These are phyloP conservation scores for Pseudogymnoascus verrucosus DNA, from an alignment of 2,329 filamentous ascomycete species.

Conservation along the genomic window DNA sequence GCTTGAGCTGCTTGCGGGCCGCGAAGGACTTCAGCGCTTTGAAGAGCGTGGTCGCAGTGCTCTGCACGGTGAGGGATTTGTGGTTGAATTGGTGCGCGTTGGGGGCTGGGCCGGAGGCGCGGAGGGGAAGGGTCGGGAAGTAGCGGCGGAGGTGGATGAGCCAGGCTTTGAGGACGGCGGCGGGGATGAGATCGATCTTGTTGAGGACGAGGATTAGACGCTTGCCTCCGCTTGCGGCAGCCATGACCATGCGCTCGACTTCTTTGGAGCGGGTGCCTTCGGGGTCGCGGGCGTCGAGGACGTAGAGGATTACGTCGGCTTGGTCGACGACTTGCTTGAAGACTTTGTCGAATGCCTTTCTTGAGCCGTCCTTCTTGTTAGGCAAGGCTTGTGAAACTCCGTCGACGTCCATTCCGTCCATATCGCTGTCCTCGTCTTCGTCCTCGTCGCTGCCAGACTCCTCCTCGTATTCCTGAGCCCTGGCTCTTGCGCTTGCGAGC, in stretches of 20 bases:
- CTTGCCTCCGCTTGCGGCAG: slow-evolving; percentile 75
- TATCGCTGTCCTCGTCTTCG: slow-evolving; percentile 44
- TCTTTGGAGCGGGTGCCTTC: slow-evolving; percentile 85
- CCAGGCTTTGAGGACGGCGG: slow-evolving; percentile 76
- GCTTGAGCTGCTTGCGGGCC: slow-evolving; percentile 74
- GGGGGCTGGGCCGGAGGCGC: slow-evolving; percentile 71
- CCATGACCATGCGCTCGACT: slow-evolving; percentile 84
- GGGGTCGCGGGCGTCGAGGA: slow-evolving; percentile 85
- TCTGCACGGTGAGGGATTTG: slow-evolving; percentile 78
- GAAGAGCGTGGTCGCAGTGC: slow-evolving; percentile 77
- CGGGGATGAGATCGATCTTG: slow-evolving; percentile 89
- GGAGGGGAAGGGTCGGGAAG: slow-evolving; percentile 85
- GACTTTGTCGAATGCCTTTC: slow-evolving; percentile 87
- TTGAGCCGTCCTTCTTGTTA: slow-evolving; percentile 54
- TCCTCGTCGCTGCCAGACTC: slow-evolving; percentile 42
- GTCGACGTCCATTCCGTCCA: slow-evolving; percentile 37
- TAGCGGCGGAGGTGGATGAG: slow-evolving; percentile 75
- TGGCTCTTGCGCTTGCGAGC: slow-evolving; percentile 71
- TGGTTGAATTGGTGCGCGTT: slow-evolving; percentile 92
- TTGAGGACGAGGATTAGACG: slow-evolving; percentile 85
- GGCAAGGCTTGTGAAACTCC: slow-evolving; percentile 45
- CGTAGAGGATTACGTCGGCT: slow-evolving; percentile 86
- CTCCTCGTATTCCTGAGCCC: slow-evolving; percentile 65
- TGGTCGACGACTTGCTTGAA: slow-evolving; percentile 89
- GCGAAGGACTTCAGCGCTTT: slow-evolving; percentile 85